phyloP scores from a whole-genome alignment of 257 asterid species.

The Lantana camara region DNA sequence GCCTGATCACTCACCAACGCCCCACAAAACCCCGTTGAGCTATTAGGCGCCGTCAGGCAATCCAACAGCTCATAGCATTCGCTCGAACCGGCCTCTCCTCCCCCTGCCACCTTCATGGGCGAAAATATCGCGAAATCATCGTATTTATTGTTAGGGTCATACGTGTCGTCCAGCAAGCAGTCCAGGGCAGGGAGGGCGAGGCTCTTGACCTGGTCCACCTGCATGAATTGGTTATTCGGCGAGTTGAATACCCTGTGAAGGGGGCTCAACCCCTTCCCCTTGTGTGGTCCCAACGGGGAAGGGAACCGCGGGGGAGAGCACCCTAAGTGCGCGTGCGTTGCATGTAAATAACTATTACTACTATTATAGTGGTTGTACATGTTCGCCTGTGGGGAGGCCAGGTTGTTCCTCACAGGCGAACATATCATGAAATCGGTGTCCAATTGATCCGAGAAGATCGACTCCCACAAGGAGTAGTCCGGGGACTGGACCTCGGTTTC shows the following conservation, averaged over 20 bases:
- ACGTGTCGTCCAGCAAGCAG: conserved; percentile 48
- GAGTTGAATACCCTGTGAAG: conserved; percentile 70
- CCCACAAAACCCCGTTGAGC: conserved; percentile 41
- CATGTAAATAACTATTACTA: conserved; percentile 17
- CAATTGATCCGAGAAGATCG: conserved; percentile 60
- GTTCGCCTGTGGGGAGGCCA: conserved; percentile 41
- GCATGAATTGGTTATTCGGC: conserved; percentile 62
- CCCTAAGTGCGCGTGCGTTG: conserved; percentile 34
- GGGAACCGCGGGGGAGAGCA: conserved; percentile 59
- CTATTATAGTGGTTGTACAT: conserved; percentile 20
- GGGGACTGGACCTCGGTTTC: conserved; percentile 56
- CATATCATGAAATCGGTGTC: conserved; percentile 79
- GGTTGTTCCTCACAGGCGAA: conserved; percentile 66
- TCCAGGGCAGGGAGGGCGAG: conserved; percentile 66
- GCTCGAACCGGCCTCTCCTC: conserved; percentile 35
- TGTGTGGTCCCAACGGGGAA: conserved; percentile 50
- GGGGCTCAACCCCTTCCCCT: conserved; percentile 75
- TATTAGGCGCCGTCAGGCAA: conserved; percentile 34
- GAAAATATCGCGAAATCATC: conserved; percentile 37
- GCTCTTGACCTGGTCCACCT: conserved; percentile 62
- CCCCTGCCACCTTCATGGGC: conserved; percentile 32
- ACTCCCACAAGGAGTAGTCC: conserved; percentile 67
- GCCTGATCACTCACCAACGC: conserved; percentile 22
- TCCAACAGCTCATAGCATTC: conserved; percentile 38
- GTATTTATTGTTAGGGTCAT: conserved; percentile 28